These are phyloP conservation scores for Dendrostoma leiphaemia DNA, from an alignment of 2,329 filamentous ascomycete species.

Conservation along the genomic window DNA sequence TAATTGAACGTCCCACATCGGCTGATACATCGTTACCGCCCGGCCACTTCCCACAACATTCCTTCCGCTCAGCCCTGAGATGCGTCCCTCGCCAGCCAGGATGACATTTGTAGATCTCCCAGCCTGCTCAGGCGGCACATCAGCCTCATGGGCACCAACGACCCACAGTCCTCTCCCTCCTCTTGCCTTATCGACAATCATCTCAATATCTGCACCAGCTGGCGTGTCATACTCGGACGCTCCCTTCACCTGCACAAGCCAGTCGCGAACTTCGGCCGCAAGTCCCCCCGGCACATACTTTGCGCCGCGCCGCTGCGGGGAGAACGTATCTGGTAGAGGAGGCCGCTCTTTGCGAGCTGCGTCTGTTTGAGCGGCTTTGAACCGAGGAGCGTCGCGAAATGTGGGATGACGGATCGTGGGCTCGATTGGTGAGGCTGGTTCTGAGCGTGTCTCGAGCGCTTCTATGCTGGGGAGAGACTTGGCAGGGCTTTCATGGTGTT, in stretches of 20 bases:
- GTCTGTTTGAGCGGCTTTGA: slow-evolving; percentile 30
- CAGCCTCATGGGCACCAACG: slow-evolving; percentile 21
- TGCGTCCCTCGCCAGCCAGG: slow-evolving; percentile 26
- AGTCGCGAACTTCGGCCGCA: slow-evolving; percentile 40
- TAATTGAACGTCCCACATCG: slow-evolving; percentile 35
- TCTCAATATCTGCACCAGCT: slow-evolving; percentile 8
- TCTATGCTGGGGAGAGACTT: background rate
- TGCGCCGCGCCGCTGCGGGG: slow-evolving; percentile 33
- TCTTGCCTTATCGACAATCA: slow-evolving; percentile 26
- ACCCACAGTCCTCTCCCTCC: slow-evolving; percentile 28
- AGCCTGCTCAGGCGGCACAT: background rate
- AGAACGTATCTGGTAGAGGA: slow-evolving; percentile 37
- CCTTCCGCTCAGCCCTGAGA: slow-evolving; percentile 26
- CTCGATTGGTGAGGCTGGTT: background rate
- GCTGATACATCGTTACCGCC: slow-evolving; percentile 32
- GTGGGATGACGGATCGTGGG: slow-evolving; percentile 25
- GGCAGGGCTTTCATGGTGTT: slow-evolving; percentile 5
- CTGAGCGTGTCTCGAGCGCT: background rate
- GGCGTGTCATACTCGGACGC: slow-evolving; percentile 21
- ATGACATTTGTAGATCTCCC: slow-evolving; percentile 13
- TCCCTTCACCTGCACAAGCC: slow-evolving; percentile 42
- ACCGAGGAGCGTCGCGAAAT: slow-evolving; percentile 37
- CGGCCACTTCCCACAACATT: slow-evolving; percentile 26
- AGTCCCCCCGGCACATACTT: slow-evolving; percentile 39
- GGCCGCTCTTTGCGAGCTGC: slow-evolving; percentile 19